These are phyloP conservation scores for Komagataella kurtzmanii DNA, from an alignment of 805 yeast species.

Conservation along the genomic window DNA sequence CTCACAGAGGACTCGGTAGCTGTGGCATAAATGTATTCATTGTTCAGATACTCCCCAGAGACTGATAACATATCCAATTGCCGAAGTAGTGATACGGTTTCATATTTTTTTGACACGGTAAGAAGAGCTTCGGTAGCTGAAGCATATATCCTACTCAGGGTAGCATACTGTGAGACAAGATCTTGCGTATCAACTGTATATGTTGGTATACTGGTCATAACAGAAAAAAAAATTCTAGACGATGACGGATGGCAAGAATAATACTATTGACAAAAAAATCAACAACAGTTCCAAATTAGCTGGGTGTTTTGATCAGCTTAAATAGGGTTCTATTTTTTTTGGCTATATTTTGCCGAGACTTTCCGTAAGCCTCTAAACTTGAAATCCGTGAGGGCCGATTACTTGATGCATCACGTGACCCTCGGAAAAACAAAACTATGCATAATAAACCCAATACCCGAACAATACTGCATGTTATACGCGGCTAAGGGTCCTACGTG, in stretches of 20 bases:
- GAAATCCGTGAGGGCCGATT: neutral
- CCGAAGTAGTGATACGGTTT: slow-evolving; percentile 4
- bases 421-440: neutral
- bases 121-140: slow-evolving; percentile 1
- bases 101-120: neutral
- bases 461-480: neutral
- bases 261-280: neutral
- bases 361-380: neutral
- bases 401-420: neutral
- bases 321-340: neutral
- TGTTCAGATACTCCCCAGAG: slow-evolving; percentile 16
- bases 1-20: slow-evolving; percentile 18
- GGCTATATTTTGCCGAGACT: too few relatives aligned
- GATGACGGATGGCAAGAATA: too few relatives aligned
- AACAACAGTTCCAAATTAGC: neutral
- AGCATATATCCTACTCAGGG: neutral
- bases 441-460: neutral
- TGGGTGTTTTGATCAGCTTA: neutral
- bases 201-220: neutral
- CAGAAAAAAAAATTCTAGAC: too few relatives aligned
- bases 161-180: neutral
- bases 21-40: slow-evolving; percentile 16
- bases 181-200: neutral
- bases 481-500: neutral
- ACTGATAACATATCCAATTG: slow-evolving; percentile 14